phyloP scores from a whole-genome alignment of 2,329 filamentous ascomycete species.

The Trichoderma afroharzianum region DNA sequence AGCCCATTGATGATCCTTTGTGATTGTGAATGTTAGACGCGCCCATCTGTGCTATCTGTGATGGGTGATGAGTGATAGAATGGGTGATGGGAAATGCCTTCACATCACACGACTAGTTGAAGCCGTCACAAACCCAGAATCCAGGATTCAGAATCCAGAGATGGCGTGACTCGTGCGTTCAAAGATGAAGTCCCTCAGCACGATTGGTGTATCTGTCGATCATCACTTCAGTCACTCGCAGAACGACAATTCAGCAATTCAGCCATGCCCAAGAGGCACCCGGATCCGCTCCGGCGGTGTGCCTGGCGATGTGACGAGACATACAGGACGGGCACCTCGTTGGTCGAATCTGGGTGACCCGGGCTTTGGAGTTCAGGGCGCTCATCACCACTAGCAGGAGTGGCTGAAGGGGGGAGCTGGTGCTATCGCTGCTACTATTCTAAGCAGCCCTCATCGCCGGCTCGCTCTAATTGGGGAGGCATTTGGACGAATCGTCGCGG shows the following conservation, averaged over 20 bases:
- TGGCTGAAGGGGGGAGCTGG: background rate
- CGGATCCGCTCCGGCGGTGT: slow-evolving; percentile 7
- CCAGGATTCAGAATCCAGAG: background rate
- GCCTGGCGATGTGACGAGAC: slow-evolving; percentile 11
- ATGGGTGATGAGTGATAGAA: background rate
- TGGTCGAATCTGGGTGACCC: background rate
- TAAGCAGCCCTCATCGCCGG: background rate
- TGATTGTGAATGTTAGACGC: background rate
- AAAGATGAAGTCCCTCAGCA: background rate
- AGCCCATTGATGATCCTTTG: background rate
- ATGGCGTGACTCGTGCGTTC: background rate
- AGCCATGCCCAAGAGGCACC: background rate
- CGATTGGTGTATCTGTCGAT: background rate
- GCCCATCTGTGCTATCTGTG: background rate
- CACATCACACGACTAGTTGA: slow-evolving; percentile 1
- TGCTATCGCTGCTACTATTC: background rate
- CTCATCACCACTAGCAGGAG: slow-evolving; percentile 10
- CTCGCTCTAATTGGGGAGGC: slow-evolving; percentile 9
- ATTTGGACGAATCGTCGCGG: slow-evolving; percentile 1
- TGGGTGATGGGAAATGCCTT: background rate
- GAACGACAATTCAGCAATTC: background rate
- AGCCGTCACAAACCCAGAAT: background rate
- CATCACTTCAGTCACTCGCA: background rate
- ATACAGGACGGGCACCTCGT: slow-evolving; percentile 4
- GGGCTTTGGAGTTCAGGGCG: background rate